Evolutionary conservation across 179 eudicot species (phyloP).

Genomic region (Amaranthus tricolor): DNA sequence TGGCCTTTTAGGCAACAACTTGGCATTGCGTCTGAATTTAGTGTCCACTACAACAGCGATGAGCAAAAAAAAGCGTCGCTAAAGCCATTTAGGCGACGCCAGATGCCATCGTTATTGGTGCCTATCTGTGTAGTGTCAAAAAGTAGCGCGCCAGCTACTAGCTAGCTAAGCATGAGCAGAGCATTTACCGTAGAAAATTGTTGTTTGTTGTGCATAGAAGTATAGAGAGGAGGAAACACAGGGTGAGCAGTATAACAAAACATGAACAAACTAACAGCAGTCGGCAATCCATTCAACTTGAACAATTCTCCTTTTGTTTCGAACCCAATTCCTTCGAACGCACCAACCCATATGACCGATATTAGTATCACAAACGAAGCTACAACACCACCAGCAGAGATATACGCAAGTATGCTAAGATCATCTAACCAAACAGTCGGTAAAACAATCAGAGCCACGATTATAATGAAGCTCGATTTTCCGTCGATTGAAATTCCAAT

Average conservation of each 20-base stretch:
- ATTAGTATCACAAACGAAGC: conserved; percentile 57
- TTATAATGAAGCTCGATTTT: conserved; percentile 45
- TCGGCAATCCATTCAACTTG: conserved; percentile 57
- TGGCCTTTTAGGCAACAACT: too few relatives aligned
- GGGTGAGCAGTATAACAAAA: conserved; percentile 81
- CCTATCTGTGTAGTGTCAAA: neutral
- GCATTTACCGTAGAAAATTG: conserved; percentile 63
- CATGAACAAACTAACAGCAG: conserved; percentile 60
- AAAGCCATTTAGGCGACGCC: too few relatives aligned
- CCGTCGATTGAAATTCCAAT: conserved; percentile 47
- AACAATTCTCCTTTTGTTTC: conserved; percentile 51
- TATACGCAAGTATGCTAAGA: conserved; percentile 58
- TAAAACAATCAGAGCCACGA: conserved; percentile 52
- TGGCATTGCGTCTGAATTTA: too few relatives aligned
- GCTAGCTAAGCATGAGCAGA: neutral
- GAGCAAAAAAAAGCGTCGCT: too few relatives aligned
- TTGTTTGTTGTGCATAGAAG: conserved; percentile 60
- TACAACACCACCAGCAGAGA: conserved; percentile 73
- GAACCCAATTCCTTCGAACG: conserved; percentile 61
- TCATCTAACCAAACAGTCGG: conserved; percentile 70
- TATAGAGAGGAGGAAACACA: conserved; percentile 75
- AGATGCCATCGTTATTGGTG: neutral
- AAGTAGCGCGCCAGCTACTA: neutral
- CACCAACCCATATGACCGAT: conserved; percentile 64
- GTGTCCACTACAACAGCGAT: too few relatives aligned